Evolutionary conservation across 306 rosid genomes (phyloP).

Genomic region (Begonia fuchsioides): DNA sequence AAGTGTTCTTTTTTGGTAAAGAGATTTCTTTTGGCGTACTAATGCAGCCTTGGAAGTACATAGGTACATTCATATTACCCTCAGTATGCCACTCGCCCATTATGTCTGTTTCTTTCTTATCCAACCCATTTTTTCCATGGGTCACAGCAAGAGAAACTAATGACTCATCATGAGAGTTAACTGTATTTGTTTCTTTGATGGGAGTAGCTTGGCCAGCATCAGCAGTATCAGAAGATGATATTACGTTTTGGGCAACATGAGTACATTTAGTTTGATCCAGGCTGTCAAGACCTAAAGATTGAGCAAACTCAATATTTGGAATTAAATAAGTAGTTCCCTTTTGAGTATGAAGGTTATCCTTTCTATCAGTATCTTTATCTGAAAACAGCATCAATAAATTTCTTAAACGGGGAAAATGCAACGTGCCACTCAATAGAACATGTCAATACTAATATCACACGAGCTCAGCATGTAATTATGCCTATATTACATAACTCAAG

Average conservation of each 20-base stretch:
- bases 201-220: constrained; percentile 26
- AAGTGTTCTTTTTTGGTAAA: constrained; percentile 19
- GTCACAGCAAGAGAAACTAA: constrained; percentile 18
- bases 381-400: no score
- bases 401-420: no score
- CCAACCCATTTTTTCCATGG: constrained; percentile 12
- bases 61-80: constrained; percentile 17
- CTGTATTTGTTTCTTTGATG: constrained; percentile 15
- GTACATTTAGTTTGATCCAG: constrained; percentile 23
- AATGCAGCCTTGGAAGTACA: constrained; percentile 20
- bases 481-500: no score
- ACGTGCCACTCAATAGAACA: no score
- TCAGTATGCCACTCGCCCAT: constrained; percentile 20
- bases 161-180: constrained; percentile 16
- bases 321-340: constrained; percentile 9
- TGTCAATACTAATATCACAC: no score
- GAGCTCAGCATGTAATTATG: no score
- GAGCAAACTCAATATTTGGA: constrained; percentile 18
- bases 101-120: constrained; percentile 17
- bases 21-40: constrained; percentile 18
- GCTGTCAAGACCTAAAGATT: constrained; percentile 28
- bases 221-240: constrained; percentile 20
- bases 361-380: constrained; percentile 13
- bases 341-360: constrained; percentile 19
- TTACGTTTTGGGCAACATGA: constrained; percentile 12